Evolutionary conservation across 164 flowering plant genomes (phyloP).

Genomic region (Cinnamomum micranthum): DNA sequence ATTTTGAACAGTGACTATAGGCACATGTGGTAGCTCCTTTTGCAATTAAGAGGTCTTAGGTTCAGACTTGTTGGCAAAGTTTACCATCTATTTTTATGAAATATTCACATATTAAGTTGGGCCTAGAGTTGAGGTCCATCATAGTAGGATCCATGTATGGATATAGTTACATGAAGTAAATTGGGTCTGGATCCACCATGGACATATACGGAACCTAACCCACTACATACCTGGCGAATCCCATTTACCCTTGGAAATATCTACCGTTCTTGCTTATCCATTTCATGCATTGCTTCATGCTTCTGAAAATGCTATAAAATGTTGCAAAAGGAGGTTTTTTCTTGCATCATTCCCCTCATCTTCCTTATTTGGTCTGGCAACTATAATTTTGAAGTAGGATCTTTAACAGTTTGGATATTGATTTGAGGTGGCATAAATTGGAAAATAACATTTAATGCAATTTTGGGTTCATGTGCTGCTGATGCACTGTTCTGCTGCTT

Average conservation of each 20-base stretch:
- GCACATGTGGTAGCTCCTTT: too few species aligned
- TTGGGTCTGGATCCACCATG: too few species aligned
- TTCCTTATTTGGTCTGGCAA: neutral
- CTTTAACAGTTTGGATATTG: neutral
- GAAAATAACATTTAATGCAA: neutral
- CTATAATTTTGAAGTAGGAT: neutral
- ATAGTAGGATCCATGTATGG: too few species aligned
- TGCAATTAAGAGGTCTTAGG: too few species aligned
- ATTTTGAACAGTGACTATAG: too few species aligned
- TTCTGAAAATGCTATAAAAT: neutral
- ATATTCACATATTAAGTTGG: too few species aligned
- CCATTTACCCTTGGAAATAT: neutral
- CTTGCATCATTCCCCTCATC: neutral
- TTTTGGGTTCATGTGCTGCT: neutral
- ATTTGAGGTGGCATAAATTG: neutral
- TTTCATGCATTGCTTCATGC: neutral
- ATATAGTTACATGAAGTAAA: too few species aligned
- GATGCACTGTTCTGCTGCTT: neutral
- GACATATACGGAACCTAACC: too few species aligned
- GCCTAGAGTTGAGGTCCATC: too few species aligned
- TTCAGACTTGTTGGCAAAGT: too few species aligned
- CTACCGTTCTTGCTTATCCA: neutral
- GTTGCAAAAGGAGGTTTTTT: neutral
- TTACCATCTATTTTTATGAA: too few species aligned
- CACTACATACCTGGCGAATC: too few species aligned